A percentile compares a stretch with the other conserved stretches of the same genome.
Conservation (phyloP, 2,329 filamentous ascomycete species). For the Tolypocladium sp. region DNA sequence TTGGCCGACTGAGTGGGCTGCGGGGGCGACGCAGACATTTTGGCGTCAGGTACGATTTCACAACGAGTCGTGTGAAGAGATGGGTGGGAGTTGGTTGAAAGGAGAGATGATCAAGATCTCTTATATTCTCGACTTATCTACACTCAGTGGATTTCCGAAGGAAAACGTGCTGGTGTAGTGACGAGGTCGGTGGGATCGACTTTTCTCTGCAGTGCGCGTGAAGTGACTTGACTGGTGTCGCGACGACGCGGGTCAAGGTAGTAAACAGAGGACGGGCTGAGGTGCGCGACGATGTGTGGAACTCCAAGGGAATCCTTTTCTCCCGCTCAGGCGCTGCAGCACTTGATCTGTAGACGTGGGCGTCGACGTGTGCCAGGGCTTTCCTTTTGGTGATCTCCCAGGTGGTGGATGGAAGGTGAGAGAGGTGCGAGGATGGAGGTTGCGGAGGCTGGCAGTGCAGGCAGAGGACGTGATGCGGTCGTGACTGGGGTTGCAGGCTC, state of each 20-base stretch:
- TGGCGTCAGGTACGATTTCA: slow-evolving; percentile 22
- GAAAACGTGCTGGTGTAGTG: slow-evolving; percentile 88
- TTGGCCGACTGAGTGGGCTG: slow-evolving; percentile 66
- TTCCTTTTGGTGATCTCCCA: slow-evolving; percentile 3
- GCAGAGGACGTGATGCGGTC: slow-evolving; percentile 26
- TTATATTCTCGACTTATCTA: slow-evolving; percentile 56
- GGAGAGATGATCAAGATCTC: slow-evolving; percentile 18
- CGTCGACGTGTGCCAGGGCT: slow-evolving; percentile 4
- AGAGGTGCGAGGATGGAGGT: slow-evolving; percentile 22
- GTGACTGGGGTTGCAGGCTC: slow-evolving; percentile 22
- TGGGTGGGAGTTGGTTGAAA: background rate
- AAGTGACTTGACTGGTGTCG: slow-evolving; percentile 25
- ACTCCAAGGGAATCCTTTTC: slow-evolving; percentile 14
- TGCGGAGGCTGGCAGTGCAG: slow-evolving; percentile 17
- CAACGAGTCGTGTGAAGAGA: background rate
- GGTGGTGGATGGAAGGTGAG: slow-evolving; percentile 16
- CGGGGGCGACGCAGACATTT: slow-evolving; percentile 65
- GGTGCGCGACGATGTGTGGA: background rate
- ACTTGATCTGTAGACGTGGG: slow-evolving; percentile 12
- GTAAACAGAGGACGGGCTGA: slow-evolving; percentile 13
- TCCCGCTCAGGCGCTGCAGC: slow-evolving; percentile 21
- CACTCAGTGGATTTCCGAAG: slow-evolving; percentile 77
- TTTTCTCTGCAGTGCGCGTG: slow-evolving; percentile 31
- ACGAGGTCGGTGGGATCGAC: slow-evolving; percentile 31
- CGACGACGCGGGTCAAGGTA: slow-evolving; percentile 21